A percentile compares a stretch with the other conserved stretches of the same genome.
phyloP scores from a whole-genome alignment of 2,329 filamentous ascomycete genomes.

The Thelonectria olida region DNA sequence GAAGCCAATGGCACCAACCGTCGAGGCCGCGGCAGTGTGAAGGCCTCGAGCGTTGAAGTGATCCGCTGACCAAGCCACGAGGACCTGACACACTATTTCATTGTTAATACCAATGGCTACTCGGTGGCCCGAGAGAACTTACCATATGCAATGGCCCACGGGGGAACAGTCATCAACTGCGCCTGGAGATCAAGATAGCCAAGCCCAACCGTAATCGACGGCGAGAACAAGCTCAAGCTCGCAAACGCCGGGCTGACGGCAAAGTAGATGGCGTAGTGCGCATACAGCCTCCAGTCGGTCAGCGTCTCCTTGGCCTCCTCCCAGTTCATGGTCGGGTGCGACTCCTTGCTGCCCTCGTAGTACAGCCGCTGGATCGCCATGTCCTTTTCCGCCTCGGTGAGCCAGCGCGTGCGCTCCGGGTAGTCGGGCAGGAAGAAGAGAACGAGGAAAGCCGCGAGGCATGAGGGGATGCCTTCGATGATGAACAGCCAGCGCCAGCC shows the following conservation, averaged over 20 bases:
- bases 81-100: conserved; percentile 48
- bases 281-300: conserved; percentile 74
- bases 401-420: conserved; percentile 71
- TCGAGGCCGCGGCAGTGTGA: conserved; percentile 53
- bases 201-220: conserved; percentile 66
- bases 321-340: conserved; percentile 70
- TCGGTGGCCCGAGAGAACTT: conserved; percentile 26
- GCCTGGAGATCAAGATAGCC: conserved; percentile 61
- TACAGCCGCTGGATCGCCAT: conserved; percentile 58
- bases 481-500: conserved; percentile 77
- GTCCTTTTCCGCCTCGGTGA: conserved; percentile 67
- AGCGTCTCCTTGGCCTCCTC: conserved; percentile 75
- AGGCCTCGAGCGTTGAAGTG: conserved; percentile 63
- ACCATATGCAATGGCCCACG: conserved; percentile 69
- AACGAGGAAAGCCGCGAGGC: conserved; percentile 68
- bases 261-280: conserved; percentile 67
- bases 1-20: conserved; percentile 60
- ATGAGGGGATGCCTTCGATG: conserved; percentile 71
- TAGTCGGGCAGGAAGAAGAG: conserved; percentile 76
- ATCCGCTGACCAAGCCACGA: conserved; percentile 69
- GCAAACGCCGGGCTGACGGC: conserved; percentile 64
- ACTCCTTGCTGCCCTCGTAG: conserved; percentile 61
- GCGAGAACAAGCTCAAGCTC: conserved; percentile 69
- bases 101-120: conserved; percentile 6
- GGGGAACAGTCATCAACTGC: conserved; percentile 73